These are phyloP conservation scores for Tetrapyrgos nigripes DNA, from an alignment of 1,284 basidiomycete species.

Conservation along the genomic window DNA sequence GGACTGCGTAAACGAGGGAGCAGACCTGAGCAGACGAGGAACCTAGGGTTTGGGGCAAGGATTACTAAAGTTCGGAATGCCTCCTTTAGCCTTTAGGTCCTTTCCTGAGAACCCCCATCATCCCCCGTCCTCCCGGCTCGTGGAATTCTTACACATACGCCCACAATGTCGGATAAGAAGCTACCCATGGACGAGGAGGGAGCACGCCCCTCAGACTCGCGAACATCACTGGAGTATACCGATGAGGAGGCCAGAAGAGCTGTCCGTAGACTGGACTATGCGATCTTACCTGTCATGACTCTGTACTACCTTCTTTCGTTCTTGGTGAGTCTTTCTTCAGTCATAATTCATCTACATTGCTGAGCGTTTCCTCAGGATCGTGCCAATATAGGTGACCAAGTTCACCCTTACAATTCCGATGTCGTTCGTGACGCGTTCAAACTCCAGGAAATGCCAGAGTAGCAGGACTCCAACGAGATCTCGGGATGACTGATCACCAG, in stretches of 20 bases:
- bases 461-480: conserved; percentile 57
- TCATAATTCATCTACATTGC: not conserved
- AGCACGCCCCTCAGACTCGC: not conserved
- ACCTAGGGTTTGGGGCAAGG: too few species aligned
- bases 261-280: conserved; percentile 35
- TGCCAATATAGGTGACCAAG: conserved; percentile 37
- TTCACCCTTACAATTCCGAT: not conserved
- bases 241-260: conserved; percentile 21
- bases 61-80: too few species aligned
- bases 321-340: conserved; percentile 39
- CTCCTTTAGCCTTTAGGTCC: too few species aligned
- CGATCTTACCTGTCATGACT: conserved; percentile 39
- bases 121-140: too few species aligned
- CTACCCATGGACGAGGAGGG: not conserved
- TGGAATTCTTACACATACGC: too few species aligned
- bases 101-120: too few species aligned
- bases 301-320: conserved; percentile 56
- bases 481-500: conserved; percentile 50
- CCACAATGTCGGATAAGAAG: not conserved
- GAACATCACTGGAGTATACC: not conserved
- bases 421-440: too few species aligned
- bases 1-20: too few species aligned
- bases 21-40: too few species aligned
- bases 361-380: conserved; percentile 30
- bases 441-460: conserved; percentile 58